Conservation (phyloP, 495 filamentous ascomycete species). For the Penicillium crystallinum region DNA sequence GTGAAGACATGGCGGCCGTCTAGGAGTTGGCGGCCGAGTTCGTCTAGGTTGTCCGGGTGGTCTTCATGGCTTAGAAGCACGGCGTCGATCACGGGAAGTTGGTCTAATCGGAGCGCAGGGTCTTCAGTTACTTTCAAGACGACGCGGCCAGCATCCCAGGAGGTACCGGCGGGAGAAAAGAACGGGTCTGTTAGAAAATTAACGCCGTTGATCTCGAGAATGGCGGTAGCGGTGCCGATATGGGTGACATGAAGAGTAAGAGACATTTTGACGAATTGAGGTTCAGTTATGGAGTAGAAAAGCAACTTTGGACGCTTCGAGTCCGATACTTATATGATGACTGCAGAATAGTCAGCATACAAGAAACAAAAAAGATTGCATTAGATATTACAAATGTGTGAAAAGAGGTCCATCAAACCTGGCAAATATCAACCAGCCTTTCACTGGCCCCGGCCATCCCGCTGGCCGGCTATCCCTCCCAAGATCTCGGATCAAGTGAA, state of each 20-base stretch:
- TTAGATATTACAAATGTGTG: neutral
- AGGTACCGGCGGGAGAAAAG: conserved; percentile 43
- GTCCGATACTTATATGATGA: neutral
- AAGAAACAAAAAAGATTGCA: no score
- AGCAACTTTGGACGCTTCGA: neutral
- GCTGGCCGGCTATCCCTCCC: neutral
- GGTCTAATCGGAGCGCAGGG: conserved; percentile 31
- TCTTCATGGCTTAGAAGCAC: conserved; percentile 53
- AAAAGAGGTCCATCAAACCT: neutral
- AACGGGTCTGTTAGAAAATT: conserved; percentile 51
- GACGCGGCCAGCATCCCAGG: conserved; percentile 26
- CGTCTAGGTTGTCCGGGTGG: conserved; percentile 51
- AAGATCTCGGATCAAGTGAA: no score
- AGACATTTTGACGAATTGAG: neutral
- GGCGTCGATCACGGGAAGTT: conserved; percentile 47
- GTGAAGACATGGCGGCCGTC: conserved; percentile 48
- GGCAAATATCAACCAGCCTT: neutral
- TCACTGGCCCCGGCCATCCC: neutral
- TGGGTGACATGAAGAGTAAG: conserved; percentile 24
- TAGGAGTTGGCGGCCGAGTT: conserved; percentile 35
- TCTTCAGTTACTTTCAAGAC: conserved; percentile 28
- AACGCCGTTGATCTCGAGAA: conserved; percentile 42
- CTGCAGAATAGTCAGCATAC: neutral
- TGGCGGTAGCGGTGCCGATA: conserved; percentile 49
- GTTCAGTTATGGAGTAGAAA: neutral